Evolutionary conservation across 2,329 filamentous ascomycete species (phyloP).

Genomic region (Exophiala phaeomuriformis): DNA sequence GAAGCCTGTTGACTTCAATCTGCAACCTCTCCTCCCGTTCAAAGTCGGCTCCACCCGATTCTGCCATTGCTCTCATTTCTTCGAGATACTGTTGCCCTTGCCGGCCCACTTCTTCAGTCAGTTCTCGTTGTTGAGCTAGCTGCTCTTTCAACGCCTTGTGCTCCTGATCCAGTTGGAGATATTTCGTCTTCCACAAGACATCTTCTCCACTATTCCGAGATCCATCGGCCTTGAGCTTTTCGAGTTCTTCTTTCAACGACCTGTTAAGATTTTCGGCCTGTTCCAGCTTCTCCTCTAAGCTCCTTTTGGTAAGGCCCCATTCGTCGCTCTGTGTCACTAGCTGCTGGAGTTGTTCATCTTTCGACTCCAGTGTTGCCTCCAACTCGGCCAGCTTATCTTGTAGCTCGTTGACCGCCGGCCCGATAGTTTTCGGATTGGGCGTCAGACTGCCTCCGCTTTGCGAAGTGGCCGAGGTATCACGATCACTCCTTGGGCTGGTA

Average conservation of each 20-base stretch:
- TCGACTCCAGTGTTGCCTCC: conserved; percentile 61
- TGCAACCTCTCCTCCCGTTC: conserved; percentile 76
- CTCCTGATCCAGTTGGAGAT: conserved; percentile 47
- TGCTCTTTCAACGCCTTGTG: conserved; percentile 62
- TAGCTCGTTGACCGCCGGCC: conserved; percentile 66
- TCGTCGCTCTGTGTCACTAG: conserved; percentile 43
- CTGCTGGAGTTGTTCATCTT: conserved; percentile 61
- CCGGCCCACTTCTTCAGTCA: conserved; percentile 77
- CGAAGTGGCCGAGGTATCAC: conserved; percentile 44
- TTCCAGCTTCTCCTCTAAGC: conserved; percentile 65
- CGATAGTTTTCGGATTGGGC: conserved; percentile 71
- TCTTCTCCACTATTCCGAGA: conserved; percentile 20
- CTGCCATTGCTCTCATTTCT: conserved; percentile 82
- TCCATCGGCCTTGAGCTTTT: conserved; percentile 33
- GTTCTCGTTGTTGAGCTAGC: conserved; percentile 65
- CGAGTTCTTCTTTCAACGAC: conserved; percentile 71
- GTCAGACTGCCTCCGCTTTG: conserved; percentile 45
- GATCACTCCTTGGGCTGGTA: conserved; percentile 35
- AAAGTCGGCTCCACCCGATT: conserved; percentile 68
- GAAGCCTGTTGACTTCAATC: conserved; percentile 65
- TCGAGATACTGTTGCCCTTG: conserved; percentile 76
- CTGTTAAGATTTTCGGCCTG: conserved; percentile 71
- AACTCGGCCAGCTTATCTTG: conserved; percentile 65
- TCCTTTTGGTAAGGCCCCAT: conserved; percentile 56
- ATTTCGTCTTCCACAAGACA: conserved; percentile 50